A percentile compares a stretch with the other conserved stretches of the same genome.
phyloP scores from a whole-genome alignment of 306 rosid genomes.

The Rubus parviflorus region DNA sequence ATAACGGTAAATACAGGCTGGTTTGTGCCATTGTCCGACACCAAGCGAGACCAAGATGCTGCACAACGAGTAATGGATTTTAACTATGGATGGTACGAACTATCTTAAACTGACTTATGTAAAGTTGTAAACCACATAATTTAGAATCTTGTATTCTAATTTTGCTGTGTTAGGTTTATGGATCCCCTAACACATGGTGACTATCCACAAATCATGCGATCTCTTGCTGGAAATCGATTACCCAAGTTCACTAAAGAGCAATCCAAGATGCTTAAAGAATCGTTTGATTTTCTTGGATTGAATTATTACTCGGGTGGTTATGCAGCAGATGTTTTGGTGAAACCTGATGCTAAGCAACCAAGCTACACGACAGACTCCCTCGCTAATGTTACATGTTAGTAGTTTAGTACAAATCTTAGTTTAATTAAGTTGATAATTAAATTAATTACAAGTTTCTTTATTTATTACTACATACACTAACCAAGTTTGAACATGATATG shows the following conservation, averaged over 20 bases:
- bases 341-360: background rate
- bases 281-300: constrained; percentile 60
- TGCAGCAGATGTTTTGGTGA: constrained; percentile 30
- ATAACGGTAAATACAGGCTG: constrained; percentile 15
- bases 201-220: constrained; percentile 54
- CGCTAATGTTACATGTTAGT: constrained; percentile 35
- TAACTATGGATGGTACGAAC: constrained; percentile 23
- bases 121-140: background rate
- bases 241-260: constrained; percentile 53
- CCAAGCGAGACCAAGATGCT: constrained; percentile 1
- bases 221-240: constrained; percentile 42
- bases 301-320: constrained; percentile 51
- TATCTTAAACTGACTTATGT: background rate
- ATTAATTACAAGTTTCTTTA: background rate
- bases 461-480: background rate
- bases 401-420: background rate
- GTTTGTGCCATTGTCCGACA: constrained; percentile 14
- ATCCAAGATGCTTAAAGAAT: constrained; percentile 43
- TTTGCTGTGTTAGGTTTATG: constrained; percentile 42
- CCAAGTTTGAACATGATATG: background rate
- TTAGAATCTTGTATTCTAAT: background rate
- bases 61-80: constrained; percentile 25
- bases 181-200: constrained; percentile 48
- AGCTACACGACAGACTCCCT: constrained; percentile 35
- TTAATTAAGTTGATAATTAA: background rate